Base-by-base conservation (phyloP, 2,329 filamentous ascomycete species). In the Alternaria triticimaculans region DNA sequence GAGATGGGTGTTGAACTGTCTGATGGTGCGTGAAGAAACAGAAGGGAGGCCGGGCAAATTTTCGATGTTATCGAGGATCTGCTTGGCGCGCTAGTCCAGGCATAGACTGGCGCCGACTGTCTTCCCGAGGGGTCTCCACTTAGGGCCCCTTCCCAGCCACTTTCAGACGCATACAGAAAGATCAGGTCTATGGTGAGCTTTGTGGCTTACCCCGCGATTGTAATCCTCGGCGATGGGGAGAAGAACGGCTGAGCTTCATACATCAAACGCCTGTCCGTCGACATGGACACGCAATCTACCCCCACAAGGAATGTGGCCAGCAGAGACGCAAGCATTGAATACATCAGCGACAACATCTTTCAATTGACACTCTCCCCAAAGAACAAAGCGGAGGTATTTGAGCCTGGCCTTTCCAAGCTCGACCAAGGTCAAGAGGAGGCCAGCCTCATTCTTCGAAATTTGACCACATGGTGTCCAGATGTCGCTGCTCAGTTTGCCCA, bases 1-100 rank as follows among this genome's bases (percentile, higher is more conserved):
- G 76, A 79, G 76, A 75, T 78, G 70, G 72, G 76, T 64, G 74
- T 66, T 77, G 75, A 79, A 79, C 77, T 79, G 77, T 79, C 77
- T 79, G 73, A 76, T 79, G 75, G 74, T 79, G 77, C 77, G 77
- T 78, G 68, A 61, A 65, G 68, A 68, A 63, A 37, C 64, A 56
- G 46, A 66, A 67, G 11, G 21, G 44, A 51, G 28, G 46, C 49
- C 55, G n/a, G 48, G 58, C 60, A 53, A 41, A 57, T 64, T 63
- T 65, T 69, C 70, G 68, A 66, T 71, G 74, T 77, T 72, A 70
- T 70, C 18, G 25, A 20, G 51, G 5, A 2, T 7, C 5, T 11
- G 55, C 62, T 67, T 63, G 64, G 67, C 67, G 14, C 48, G 46
- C 65, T 60, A 69, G n/a, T 7, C 48, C 20, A 5, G 4, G 41